phyloP scores from a whole-genome alignment of 805 yeast genomes.

The Starmerella potacharoeniae region DNA sequence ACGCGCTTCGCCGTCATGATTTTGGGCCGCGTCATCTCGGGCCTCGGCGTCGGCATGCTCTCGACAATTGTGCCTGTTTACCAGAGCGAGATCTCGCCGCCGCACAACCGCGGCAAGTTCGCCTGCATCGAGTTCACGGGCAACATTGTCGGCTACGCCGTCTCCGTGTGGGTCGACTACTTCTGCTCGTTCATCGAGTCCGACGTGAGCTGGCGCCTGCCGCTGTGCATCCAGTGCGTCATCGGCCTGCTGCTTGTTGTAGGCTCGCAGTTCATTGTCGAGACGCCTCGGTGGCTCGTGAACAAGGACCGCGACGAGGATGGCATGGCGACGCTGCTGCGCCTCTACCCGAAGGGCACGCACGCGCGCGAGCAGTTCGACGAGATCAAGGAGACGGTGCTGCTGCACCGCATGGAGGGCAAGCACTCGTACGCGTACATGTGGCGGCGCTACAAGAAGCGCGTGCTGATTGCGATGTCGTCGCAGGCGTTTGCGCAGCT shows the following conservation, averaged over 20 bases:
- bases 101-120: constrained; percentile 70
- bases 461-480: constrained; percentile 79
- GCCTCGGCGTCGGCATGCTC: constrained; percentile 77
- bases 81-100: constrained; percentile 81
- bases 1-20: constrained; percentile 44
- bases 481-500: constrained; percentile 88
- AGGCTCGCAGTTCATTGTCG: constrained; percentile 73
- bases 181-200: constrained; percentile 53
- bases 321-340: constrained; percentile 75
- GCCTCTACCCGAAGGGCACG: constrained; percentile 52
- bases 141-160: constrained; percentile 66
- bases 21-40: constrained; percentile 66
- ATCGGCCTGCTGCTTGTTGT: constrained; percentile 56
- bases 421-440: constrained; percentile 62
- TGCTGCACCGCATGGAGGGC: constrained; percentile 70
- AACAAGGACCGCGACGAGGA: constrained; percentile 70
- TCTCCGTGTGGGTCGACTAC: constrained; percentile 83
- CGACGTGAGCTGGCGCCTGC: constrained; percentile 64
- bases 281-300: constrained; percentile 82
- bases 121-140: constrained; percentile 87
- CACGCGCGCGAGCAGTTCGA: constrained; percentile 62
- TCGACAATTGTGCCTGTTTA: constrained; percentile 79
- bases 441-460: constrained; percentile 60
- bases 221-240: constrained; percentile 61
- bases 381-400: constrained; percentile 68